Evolutionary conservation across 2,329 filamentous ascomycete genomes (phyloP).

Genomic region (Sclerotinia glacialis): DNA sequence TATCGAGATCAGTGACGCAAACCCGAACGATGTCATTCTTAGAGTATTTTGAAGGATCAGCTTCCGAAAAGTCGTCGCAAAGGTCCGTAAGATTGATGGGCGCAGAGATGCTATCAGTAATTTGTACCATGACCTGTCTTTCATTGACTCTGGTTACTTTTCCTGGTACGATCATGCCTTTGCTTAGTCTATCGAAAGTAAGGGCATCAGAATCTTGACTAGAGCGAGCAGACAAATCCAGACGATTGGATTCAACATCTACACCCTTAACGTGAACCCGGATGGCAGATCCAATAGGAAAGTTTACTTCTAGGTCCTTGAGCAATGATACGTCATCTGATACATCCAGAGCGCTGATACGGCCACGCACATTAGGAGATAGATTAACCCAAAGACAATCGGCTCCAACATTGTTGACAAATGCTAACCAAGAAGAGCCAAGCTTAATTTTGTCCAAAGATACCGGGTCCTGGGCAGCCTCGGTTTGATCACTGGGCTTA

Average conservation of each 20-base stretch:
- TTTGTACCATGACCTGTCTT: constrained; percentile 77
- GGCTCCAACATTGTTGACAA: constrained; percentile 83
- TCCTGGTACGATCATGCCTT: constrained; percentile 78
- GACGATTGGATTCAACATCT: constrained; percentile 66
- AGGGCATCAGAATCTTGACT: constrained; percentile 55
- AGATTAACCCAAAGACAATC: constrained; percentile 88
- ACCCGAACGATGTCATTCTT: constrained; percentile 87
- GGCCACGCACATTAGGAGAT: constrained; percentile 81
- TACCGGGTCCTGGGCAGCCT: constrained; percentile 59
- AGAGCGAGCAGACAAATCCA: constrained; percentile 81
- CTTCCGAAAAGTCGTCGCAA: constrained; percentile 79
- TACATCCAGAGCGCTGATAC: constrained; percentile 77
- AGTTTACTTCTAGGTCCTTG: constrained; percentile 72
- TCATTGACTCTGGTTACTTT: constrained; percentile 84
- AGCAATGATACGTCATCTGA: constrained; percentile 82
- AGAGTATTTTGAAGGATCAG: constrained; percentile 69
- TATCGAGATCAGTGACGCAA: constrained; percentile 78
- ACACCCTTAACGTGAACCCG: constrained; percentile 75
- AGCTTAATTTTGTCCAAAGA: constrained; percentile 69
- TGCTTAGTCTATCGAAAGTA: constrained; percentile 68
- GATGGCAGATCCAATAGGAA: constrained; percentile 86
- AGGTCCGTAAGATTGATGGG: constrained; percentile 81
- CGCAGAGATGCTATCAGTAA: constrained; percentile 76
- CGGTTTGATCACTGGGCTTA: constrained; percentile 59
- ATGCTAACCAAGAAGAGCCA: constrained; percentile 73